phyloP scores from a whole-genome alignment of 2,329 filamentous ascomycete genomes.

The Diaporthe velutina region DNA sequence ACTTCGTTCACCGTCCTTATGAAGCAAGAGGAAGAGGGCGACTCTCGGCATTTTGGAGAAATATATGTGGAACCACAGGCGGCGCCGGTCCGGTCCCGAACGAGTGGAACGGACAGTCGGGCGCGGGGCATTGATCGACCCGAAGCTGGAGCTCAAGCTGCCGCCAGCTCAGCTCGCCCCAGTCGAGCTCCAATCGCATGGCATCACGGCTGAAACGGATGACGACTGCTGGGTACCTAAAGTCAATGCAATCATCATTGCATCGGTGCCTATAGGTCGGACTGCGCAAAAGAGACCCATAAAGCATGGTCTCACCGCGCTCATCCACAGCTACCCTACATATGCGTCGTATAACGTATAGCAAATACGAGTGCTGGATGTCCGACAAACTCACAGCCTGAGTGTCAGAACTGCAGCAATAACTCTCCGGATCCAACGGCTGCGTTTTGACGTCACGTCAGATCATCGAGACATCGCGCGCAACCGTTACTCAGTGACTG shows the following conservation, averaged over 20 bases:
- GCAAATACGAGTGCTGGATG: neutral
- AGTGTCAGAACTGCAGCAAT: neutral
- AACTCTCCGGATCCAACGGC: conserved; percentile 14
- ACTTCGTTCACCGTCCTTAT: neutral
- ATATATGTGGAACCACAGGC: neutral
- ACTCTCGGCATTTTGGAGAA: neutral
- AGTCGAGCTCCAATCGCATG: conserved; percentile 30
- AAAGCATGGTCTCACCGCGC: neutral
- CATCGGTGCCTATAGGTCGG: conserved; percentile 2
- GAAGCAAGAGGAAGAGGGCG: neutral
- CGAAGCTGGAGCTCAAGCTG: conserved; percentile 29
- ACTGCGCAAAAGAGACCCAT: neutral
- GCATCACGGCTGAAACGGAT: conserved; percentile 35
- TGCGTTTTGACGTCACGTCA: conserved; percentile 37
- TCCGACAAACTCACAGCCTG: neutral
- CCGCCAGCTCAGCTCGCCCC: conserved; percentile 16
- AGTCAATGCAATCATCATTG: conserved; percentile 36
- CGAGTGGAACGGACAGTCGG: conserved; percentile 8
- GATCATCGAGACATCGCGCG: conserved; percentile 18
- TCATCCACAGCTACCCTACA: no score
- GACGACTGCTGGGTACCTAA: conserved; percentile 19
- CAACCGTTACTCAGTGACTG: neutral
- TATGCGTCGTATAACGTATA: neutral
- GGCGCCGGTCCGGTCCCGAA: conserved; percentile 18
- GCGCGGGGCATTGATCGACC: conserved; percentile 29